phyloP scores from a whole-genome alignment of 345 rosid genomes.

The Hibiscus trionum region DNA sequence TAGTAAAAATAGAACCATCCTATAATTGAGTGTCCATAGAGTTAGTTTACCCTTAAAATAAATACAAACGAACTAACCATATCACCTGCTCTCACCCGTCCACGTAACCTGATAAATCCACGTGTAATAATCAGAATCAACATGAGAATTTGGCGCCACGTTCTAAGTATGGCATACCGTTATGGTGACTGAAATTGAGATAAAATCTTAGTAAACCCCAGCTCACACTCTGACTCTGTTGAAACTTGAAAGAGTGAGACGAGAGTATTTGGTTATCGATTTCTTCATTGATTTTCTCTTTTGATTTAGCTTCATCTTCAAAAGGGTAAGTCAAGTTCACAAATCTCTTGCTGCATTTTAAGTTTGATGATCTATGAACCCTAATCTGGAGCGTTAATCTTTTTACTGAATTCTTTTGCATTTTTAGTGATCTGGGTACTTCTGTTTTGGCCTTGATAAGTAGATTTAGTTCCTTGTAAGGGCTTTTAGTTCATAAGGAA shows the following conservation, averaged over 20 bases:
- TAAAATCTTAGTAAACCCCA: neutral
- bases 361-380: neutral
- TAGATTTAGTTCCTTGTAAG: conserved; percentile 5
- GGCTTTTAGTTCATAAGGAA: neutral
- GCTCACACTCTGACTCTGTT: neutral
- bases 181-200: neutral
- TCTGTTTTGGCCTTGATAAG: neutral
- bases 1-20: too few relatives aligned
- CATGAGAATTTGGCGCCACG: neutral
- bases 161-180: neutral
- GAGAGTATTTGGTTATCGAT: neutral
- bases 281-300: neutral
- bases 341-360: neutral
- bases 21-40: neutral
- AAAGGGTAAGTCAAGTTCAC: neutral
- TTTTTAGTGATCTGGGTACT: conserved; percentile 19
- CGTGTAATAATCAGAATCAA: neutral
- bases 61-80: neutral
- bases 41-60: neutral
- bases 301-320: neutral
- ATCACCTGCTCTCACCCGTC: neutral
- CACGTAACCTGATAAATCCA: neutral
- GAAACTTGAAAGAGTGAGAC: neutral
- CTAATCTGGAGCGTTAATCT: conserved; percentile 3
- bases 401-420: neutral